A percentile compares a stretch with the other conserved stretches of the same genome.
These are phyloP conservation scores for Colletotrichum caudatum DNA, from an alignment of 2,329 filamentous ascomycete genomes.

Conservation along the genomic window DNA sequence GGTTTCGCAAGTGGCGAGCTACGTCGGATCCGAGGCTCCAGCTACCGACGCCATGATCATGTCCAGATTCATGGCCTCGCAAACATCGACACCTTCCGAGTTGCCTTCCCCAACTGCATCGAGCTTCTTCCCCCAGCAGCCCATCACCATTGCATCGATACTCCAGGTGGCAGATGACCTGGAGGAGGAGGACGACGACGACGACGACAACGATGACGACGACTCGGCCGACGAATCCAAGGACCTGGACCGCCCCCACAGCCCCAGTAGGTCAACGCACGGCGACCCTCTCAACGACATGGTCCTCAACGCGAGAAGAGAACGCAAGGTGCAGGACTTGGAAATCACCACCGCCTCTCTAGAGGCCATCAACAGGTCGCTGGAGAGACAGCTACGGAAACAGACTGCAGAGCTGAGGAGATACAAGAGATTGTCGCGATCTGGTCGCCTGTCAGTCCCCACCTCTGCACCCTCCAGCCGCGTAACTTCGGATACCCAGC, in stretches of 20 bases:
- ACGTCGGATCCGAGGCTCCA: conserved; percentile 42
- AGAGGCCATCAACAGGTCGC: conserved; percentile 91
- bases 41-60: conserved; percentile 53
- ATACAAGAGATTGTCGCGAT: conserved; percentile 85
- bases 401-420: conserved; percentile 89
- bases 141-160: conserved; percentile 66
- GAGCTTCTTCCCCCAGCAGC: conserved; percentile 45
- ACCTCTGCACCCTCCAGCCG: conserved; percentile 57
- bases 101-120: conserved; percentile 52
- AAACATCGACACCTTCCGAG: conserved; percentile 50
- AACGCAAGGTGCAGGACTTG: conserved; percentile 94
- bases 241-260: conserved; percentile 57
- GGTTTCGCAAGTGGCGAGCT: conserved; percentile 51
- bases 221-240: conserved; percentile 44
- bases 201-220: conserved; percentile 44
- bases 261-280: conserved; percentile 68
- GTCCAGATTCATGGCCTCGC: conserved; percentile 52
- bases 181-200: not conserved
- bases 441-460: conserved; percentile 76
- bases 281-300: conserved; percentile 77
- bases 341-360: conserved; percentile 97
- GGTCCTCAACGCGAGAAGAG: conserved; percentile 87
- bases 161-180: conserved; percentile 68
- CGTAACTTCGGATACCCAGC: conserved; percentile 57
- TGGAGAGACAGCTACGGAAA: conserved; percentile 91